phyloP scores from a whole-genome alignment of 352 stramenopile genomes.

The Globisporangium echinulatum region DNA sequence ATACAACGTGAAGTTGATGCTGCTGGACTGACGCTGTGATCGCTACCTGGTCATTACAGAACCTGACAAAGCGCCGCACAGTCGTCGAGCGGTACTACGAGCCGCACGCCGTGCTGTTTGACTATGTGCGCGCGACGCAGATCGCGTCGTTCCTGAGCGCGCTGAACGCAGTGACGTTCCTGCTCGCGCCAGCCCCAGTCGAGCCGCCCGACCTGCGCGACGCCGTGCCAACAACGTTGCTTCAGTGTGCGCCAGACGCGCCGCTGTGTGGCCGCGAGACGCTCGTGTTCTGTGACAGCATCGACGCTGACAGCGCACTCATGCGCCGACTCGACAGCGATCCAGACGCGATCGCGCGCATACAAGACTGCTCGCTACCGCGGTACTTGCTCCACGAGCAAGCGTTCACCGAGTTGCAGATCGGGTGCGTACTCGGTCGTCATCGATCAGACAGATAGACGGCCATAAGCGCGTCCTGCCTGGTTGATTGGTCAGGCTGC shows the following conservation, averaged over 20 bases:
- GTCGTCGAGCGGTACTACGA: constrained; percentile 66
- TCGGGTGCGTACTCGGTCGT: constrained; percentile 31
- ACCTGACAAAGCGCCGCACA: constrained; percentile 56
- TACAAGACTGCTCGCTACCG: constrained; percentile 49
- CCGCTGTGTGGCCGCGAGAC: constrained; percentile 22
- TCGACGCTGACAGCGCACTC: constrained; percentile 22
- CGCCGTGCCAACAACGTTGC: constrained; percentile 36
- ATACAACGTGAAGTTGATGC: neutral
- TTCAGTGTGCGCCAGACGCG: constrained; percentile 43
- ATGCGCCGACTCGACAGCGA: constrained; percentile 19
- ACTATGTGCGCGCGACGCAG: constrained; percentile 48
- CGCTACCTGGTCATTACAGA: constrained; percentile 18
- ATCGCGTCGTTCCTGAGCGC: constrained; percentile 60
- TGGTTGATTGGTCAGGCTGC: neutral
- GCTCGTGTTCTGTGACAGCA: constrained; percentile 3
- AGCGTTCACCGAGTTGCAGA: constrained; percentile 25
- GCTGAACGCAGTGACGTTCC: constrained; percentile 64
- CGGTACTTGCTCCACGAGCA: constrained; percentile 36
- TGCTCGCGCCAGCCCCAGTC: constrained; percentile 27
- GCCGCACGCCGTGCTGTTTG: constrained; percentile 44
- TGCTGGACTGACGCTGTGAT: neutral
- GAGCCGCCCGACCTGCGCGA: neutral
- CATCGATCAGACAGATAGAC: no score
- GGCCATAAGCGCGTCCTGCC: no score
- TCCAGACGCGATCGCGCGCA: constrained; percentile 39